Evolutionary conservation across 2,329 filamentous ascomycete species (phyloP), one percentile per base, ranked within the genome.

Genomic region (Leptographium wingfieldii): DNA sequence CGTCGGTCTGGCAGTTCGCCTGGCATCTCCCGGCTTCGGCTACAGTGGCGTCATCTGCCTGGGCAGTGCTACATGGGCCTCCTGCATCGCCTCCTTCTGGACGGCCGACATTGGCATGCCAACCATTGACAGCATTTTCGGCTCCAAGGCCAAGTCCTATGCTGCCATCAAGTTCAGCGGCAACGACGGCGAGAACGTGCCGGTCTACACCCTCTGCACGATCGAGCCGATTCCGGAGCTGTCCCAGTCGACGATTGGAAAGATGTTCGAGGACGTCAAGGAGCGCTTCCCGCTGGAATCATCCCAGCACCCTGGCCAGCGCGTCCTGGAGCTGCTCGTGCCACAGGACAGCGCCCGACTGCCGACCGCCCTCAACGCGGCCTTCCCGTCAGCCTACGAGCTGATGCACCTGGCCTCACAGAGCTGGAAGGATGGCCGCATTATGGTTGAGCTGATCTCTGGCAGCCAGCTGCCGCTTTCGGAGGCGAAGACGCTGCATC

Each of bases 21-120:
- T 69, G 46, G 65, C 69, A n/a, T 56, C 71, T 6, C 73, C 73
- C 1, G 33, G 67, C 0, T 80, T 76, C 60, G 57, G 67, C 2
- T 82, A 75, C 63, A 71, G 72, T 40, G 72, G 74, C 53, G 74
- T 80, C 16, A 75, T 80, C 61, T 74, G 76, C 3, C 71, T 82
- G 10, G 77, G 69, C 6, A 66, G 71, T 4, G 72, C 74, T 5
- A 81, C 79, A 9, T 81, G 80, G 80, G 77, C 72, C 16, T 73
- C 76, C 16, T 79, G 77, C 12, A 65, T 81, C 27, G 68, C 78
- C 6, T 76, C 77, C 3, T 53, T 60, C 33, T 68, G 71, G 57
- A 75, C 72, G 3, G 75, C 77, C 2, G 77, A 79, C 49, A 71
- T 80, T 62, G 73, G 75, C 16, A 73, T 76, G 69, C 76, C 77